A percentile compares a stretch with the other conserved stretches of the same genome.
Conservation (phyloP, 306 rosid species). For the barrel medic (Medicago truncatula) region MtrunA17r5.0-ANR NC_053043.1:15175001-15175500, state of each 20-base stretch:
- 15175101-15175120: slow-evolving; percentile 52
- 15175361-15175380: slow-evolving; percentile 71
- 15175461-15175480: slow-evolving; percentile 73
- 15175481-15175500: slow-evolving; percentile 84
- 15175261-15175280: slow-evolving; percentile 73
- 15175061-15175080: slow-evolving; percentile 65
- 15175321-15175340: slow-evolving; percentile 61
- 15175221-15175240: slow-evolving; percentile 66
- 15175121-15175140: slow-evolving; percentile 87
- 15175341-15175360: slow-evolving; percentile 83
- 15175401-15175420: slow-evolving; percentile 73
- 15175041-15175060: slow-evolving; percentile 71
- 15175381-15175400: slow-evolving; percentile 69
- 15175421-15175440: slow-evolving; percentile 75
- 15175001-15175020: slow-evolving; percentile 81
- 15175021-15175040: slow-evolving; percentile 74
- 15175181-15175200: slow-evolving; percentile 84
- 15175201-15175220: slow-evolving; percentile 64
- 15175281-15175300: slow-evolving; percentile 84
- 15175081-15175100: slow-evolving; percentile 69
- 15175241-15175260: slow-evolving; percentile 85
- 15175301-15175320: slow-evolving; percentile 70
- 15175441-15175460: slow-evolving; percentile 79
- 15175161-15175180: slow-evolving; percentile 86
- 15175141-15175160: slow-evolving; percentile 79